Evolutionary conservation across 805 yeast genomes (phyloP).

Genomic region (Cyberlindnera suaveolens): DNA sequence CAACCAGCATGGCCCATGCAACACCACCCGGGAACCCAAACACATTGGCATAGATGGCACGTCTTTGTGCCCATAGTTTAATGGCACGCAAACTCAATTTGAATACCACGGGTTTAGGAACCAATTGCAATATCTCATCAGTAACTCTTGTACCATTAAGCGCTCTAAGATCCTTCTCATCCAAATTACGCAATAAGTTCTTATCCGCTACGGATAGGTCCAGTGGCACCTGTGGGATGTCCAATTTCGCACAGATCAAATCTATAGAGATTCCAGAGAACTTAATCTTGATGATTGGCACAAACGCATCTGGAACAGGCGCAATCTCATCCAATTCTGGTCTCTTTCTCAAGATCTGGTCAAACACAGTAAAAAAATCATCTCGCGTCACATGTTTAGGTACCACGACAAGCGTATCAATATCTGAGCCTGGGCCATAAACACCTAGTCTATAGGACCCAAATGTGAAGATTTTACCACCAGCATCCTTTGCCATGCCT

Average conservation of each 20-base stretch:
- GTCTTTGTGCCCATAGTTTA: slow-evolving; percentile 93
- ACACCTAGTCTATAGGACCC: slow-evolving; percentile 95
- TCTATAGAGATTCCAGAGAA: slow-evolving; percentile 92
- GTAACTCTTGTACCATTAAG: slow-evolving; percentile 96
- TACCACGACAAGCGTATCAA: slow-evolving; percentile 92
- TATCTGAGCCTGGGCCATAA: slow-evolving; percentile 97
- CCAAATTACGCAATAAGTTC: slow-evolving; percentile 76
- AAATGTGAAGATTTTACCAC: slow-evolving; percentile 94
- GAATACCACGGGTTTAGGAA: slow-evolving; percentile 90
- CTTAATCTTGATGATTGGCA: slow-evolving; percentile 90
- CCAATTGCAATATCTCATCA: slow-evolving; percentile 82
- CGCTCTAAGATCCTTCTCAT: slow-evolving; percentile 85
- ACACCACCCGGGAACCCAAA: slow-evolving; percentile 99
- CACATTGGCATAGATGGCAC: slow-evolving; percentile 91
- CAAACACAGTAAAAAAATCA: slow-evolving; percentile 83
- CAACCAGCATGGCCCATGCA: slow-evolving; percentile 99
- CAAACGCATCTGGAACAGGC: slow-evolving; percentile 94
- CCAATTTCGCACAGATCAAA: slow-evolving; percentile 77
- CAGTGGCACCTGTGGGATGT: slow-evolving; percentile 76
- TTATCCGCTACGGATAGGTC: slow-evolving; percentile 77
- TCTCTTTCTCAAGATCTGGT: slow-evolving; percentile 57
- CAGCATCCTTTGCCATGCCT: slow-evolving; percentile 96
- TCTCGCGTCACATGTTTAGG: slow-evolving; percentile 93
- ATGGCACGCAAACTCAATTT: slow-evolving; percentile 89
- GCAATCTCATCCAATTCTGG: slow-evolving; percentile 87